phyloP scores from a whole-genome alignment of 225 moss, liverwort and hornwort species.

The Lunularia cruciata region DNA sequence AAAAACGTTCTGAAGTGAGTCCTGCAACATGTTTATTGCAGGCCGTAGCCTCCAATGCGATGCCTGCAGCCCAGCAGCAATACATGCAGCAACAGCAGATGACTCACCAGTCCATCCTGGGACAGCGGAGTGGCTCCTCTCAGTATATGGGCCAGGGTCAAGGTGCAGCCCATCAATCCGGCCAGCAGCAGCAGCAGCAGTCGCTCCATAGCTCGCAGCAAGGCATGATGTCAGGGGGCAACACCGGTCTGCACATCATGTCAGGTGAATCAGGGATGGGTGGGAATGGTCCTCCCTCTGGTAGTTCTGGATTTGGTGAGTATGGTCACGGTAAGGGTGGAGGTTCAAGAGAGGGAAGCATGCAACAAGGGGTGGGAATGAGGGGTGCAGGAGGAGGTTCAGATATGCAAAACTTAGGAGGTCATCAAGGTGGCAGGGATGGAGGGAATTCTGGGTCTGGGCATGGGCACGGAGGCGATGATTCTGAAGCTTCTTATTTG shows the following conservation, averaged over 20 bases:
- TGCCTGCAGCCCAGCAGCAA: constrained; percentile 49
- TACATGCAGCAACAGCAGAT: constrained; percentile 45
- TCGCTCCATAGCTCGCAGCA: constrained; percentile 41
- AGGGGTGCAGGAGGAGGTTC: constrained; percentile 45
- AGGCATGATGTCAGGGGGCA: constrained; percentile 43
- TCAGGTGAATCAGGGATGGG: constrained; percentile 53
- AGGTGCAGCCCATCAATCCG: constrained; percentile 40
- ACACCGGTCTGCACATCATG: constrained; percentile 47
- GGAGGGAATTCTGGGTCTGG: constrained; percentile 48
- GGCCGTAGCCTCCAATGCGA: constrained; percentile 45
- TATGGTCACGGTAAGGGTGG: constrained; percentile 48
- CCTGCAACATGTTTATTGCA: too few relatives aligned
- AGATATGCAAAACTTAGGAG: constrained; percentile 44
- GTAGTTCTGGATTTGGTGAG: constrained; percentile 46
- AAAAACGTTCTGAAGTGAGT: too few relatives aligned
- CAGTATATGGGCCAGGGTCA: constrained; percentile 48
- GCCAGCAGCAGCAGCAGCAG: constrained; percentile 41
- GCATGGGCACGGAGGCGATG: constrained; percentile 51
- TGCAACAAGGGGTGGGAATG: constrained; percentile 46
- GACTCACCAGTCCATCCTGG: constrained; percentile 51
- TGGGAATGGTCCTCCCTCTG: constrained; percentile 46
- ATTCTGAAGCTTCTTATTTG: constrained; percentile 48
- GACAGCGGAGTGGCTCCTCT: constrained; percentile 47
- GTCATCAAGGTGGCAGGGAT: constrained; percentile 49
- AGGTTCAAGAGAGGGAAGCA: constrained; percentile 41